Percentiles rank a stretch among this genome's conserved stretches.
phyloP scores from a whole-genome alignment of 2,329 filamentous ascomycete genomes.

The Fusarium anguioides region DNA sequence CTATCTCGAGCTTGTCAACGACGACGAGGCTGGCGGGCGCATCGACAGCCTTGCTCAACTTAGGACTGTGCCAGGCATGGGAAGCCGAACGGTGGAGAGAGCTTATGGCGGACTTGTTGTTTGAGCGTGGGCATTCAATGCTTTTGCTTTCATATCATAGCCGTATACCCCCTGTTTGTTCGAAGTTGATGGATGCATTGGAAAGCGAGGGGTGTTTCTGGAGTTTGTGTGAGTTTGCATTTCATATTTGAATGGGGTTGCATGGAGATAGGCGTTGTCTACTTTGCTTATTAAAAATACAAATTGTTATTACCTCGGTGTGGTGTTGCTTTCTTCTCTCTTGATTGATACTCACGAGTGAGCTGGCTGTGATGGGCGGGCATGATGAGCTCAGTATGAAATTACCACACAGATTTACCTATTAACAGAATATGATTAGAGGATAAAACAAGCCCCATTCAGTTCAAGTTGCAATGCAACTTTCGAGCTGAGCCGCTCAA shows the following conservation, averaged over 20 bases:
- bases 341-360: background rate
- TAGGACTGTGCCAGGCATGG: conserved; percentile 66
- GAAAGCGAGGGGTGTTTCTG: conserved; percentile 34
- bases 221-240: conserved; percentile 33
- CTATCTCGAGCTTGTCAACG: conserved; percentile 60
- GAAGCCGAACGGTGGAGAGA: conserved; percentile 65
- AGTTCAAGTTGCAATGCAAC: too few species aligned
- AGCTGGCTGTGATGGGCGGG: background rate
- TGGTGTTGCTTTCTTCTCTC: background rate
- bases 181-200: conserved; percentile 31
- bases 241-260: conserved; percentile 12
- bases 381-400: background rate
- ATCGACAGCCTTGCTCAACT: conserved; percentile 64
- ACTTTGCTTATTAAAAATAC: background rate
- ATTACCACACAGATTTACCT: background rate
- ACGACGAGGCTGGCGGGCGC: conserved; percentile 52
- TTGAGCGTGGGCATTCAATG: conserved; percentile 36
- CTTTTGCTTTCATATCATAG: conserved; percentile 40
- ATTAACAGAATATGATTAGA: background rate
- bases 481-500: too few species aligned
- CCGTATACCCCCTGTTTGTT: conserved; percentile 40
- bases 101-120: conserved; percentile 62
- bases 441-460: too few species aligned
- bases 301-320: background rate
- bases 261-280: conserved; percentile 33